Evolutionary conservation across 139 green algal species (phyloP), one percentile per base, ranked within the genome.

Genomic region (Trebouxia sp.): DNA sequence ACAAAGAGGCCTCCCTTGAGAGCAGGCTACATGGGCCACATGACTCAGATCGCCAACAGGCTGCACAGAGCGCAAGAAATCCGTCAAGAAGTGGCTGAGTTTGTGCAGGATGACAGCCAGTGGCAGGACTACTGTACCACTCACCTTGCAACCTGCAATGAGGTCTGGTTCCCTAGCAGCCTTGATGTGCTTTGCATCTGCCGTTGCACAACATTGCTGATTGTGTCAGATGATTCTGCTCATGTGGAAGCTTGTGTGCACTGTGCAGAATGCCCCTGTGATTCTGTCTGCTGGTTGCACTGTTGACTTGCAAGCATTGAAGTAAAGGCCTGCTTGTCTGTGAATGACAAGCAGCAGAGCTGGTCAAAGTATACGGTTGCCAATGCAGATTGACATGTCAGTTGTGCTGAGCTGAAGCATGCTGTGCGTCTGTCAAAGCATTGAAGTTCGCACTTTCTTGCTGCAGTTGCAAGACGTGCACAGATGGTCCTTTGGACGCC

Each of bases 21-120:
- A 0, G 94, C 92, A 0, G 94, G 94, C 0, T 98, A 98, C 83
- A 72, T 91, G 30, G 94, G 94, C 5, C 94, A 98, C 76, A 67
- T 97, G 28, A 97, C 92, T 0, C 86, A 91, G 35, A 86, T 97
- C 10, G 89, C 82, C 56, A 93, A 90, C 62, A 76, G 78, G 42
- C 76, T 92, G 72, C 35, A 84, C 55, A 72, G 72, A 1, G 78
- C 50, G 41, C 82, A 79, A 38, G 32, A 30, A 48, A 48, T 45
- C 58, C 80, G 75, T 41, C 82, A 42, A 17, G 48, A 80, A 14
- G 82, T 92, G 45, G 67, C 72, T 51, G 80, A 75, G 17, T 82
- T 81, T 53, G 58, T 95, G 28, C 53, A 84, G 3, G 62, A 65
- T 37, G 69, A 88, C 76, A 50, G 42, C 0, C 80, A 66, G 12